phyloP scores from a whole-genome alignment of 768 basidiomycete species.

The Macrolepiota albuminosa region DNA sequence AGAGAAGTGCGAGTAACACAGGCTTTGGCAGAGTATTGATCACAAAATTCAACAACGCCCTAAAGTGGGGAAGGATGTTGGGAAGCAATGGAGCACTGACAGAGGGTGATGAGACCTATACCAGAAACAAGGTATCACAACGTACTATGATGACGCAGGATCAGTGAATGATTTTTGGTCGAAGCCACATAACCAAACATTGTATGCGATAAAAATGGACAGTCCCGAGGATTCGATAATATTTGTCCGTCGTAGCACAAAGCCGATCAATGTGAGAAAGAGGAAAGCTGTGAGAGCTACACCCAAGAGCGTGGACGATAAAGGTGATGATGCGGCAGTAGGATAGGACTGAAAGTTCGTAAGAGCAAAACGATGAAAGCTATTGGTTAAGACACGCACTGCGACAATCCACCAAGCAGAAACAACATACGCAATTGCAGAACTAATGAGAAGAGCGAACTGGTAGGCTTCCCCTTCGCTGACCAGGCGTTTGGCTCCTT shows the following conservation, averaged over 20 bases:
- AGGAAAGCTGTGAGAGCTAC: constrained; percentile 84
- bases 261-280: constrained; percentile 90
- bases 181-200: constrained; percentile 86
- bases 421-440: constrained; percentile 74
- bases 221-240: constrained; percentile 89
- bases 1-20: constrained; percentile 71
- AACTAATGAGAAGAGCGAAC: constrained; percentile 68
- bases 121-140: constrained; percentile 10
- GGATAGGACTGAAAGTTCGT: constrained; percentile 60
- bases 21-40: constrained; percentile 85
- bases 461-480: constrained; percentile 70
- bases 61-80: constrained; percentile 78
- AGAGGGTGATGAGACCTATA: background rate
- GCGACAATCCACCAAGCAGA: constrained; percentile 86
- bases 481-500: constrained; percentile 68
- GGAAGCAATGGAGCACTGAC: constrained; percentile 67
- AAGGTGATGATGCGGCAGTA: constrained; percentile 73
- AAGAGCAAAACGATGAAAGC: background rate
- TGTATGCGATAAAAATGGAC: constrained; percentile 84
- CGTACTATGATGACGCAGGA: constrained; percentile 74
- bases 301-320: constrained; percentile 87
- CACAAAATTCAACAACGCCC: constrained; percentile 75
- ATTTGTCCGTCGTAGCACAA: constrained; percentile 82
- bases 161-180: constrained; percentile 70
- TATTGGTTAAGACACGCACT: constrained; percentile 37